Evolutionary conservation across 129 eudicot species (phyloP).

Genomic region (Chrysanthemum makinoi): DNA sequence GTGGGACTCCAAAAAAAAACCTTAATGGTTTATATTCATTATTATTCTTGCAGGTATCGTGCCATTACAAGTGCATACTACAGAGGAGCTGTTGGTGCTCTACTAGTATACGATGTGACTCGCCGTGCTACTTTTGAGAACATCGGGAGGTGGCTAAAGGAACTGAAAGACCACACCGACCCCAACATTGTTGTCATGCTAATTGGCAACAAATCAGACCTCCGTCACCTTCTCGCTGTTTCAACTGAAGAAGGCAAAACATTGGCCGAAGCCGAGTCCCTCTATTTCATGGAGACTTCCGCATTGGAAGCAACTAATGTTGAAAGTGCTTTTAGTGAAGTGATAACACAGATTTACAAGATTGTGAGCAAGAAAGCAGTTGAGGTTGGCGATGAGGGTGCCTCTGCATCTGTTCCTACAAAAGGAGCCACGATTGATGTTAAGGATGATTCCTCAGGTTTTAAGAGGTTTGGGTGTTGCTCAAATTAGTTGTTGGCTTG

Average conservation of each 20-base stretch:
- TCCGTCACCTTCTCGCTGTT: slow-evolving; percentile 34
- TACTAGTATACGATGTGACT: slow-evolving; percentile 38
- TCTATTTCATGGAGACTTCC: slow-evolving; percentile 38
- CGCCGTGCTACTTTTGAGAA: slow-evolving; percentile 33
- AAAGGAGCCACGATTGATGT: slow-evolving; percentile 36
- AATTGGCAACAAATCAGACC: slow-evolving; percentile 39
- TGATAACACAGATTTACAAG: slow-evolving; percentile 33
- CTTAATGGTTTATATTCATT: background rate
- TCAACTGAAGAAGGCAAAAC: slow-evolving; percentile 36
- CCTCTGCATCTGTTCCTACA: slow-evolving; percentile 20
- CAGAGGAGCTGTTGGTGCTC: slow-evolving; percentile 38
- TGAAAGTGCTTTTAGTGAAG: slow-evolving; percentile 37
- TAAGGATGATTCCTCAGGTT: slow-evolving; percentile 24
- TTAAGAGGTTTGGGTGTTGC: slow-evolving; percentile 33
- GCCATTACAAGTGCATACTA: slow-evolving; percentile 42
- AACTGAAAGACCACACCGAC: slow-evolving; percentile 35
- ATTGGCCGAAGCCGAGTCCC: slow-evolving; percentile 34
- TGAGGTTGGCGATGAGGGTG: slow-evolving; percentile 37
- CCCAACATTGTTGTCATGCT: slow-evolving; percentile 39
- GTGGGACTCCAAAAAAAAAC: too few species aligned
- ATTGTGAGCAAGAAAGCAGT: slow-evolving; percentile 39
- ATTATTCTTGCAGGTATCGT: slow-evolving; percentile 25
- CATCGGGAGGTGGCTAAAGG: slow-evolving; percentile 34
- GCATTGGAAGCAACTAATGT: slow-evolving; percentile 43
- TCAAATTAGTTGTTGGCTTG: slow-evolving; percentile 28